Percentiles rank a stretch among this genome's conserved stretches.
Evolutionary conservation across 2,329 filamentous ascomycete genomes (phyloP).

Genomic region (Pleurostoma richardsiae): DNA sequence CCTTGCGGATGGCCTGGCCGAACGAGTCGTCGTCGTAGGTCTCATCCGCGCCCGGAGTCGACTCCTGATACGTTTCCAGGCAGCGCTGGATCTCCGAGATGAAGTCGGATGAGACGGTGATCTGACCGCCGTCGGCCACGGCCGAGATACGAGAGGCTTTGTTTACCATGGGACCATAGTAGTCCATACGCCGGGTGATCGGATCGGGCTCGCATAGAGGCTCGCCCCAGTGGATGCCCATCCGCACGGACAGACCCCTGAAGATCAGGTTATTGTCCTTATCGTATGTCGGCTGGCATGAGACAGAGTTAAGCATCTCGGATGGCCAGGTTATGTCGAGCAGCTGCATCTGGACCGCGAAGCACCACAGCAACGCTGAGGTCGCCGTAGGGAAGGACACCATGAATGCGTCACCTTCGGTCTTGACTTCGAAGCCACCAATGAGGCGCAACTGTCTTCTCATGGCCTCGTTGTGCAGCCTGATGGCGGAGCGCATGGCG

Average conservation of each 20-base stretch:
- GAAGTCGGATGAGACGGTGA: conserved; percentile 94
- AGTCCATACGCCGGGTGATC: conserved; percentile 97
- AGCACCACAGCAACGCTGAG: conserved; percentile 91
- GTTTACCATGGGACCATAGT: conserved; percentile 99
- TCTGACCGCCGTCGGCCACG: conserved; percentile 93
- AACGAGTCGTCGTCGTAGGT: conserved; percentile 70
- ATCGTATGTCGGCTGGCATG: conserved; percentile 78
- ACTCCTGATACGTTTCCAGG: conserved; percentile 82
- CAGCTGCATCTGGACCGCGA: conserved; percentile 84
- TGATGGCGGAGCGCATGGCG: conserved; percentile 95
- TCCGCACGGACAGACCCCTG: conserved; percentile 87
- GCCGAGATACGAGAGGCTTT: conserved; percentile 90
- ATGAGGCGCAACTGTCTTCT: conserved; percentile 87
- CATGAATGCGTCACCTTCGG: conserved; percentile 99
- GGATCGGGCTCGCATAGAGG: conserved; percentile 95
- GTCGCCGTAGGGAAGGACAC: conserved; percentile 96
- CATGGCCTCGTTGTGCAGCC: conserved; percentile 96
- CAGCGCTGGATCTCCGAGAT: conserved; percentile 93
- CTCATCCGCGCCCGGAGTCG: conserved; percentile 70
- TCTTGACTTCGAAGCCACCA: conserved; percentile 98
- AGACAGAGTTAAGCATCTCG: conserved; percentile 81
- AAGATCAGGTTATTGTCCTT: conserved; percentile 87
- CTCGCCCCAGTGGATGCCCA: conserved; percentile 95
- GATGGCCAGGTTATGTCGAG: conserved; percentile 90
- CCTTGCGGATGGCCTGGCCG: conserved; percentile 75